phyloP scores from a whole-genome alignment of 1,139 yeast species.

The Kurtzmaniella quercitrusa region DNA sequence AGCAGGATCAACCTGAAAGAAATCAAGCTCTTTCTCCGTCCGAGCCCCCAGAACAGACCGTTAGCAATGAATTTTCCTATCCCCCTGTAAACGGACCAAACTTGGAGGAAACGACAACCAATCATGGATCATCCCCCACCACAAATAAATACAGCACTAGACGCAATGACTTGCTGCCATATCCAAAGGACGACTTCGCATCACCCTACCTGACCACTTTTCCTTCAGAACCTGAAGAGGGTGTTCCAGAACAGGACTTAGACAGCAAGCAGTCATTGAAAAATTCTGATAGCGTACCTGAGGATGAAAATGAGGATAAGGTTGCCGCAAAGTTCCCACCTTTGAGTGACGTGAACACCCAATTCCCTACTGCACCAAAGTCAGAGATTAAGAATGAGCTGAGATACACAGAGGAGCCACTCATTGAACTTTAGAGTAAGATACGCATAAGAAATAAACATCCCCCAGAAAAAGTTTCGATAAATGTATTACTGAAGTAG shows the following conservation, averaged over 20 bases:
- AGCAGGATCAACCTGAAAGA: neutral
- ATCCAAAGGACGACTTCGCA: slow-evolving; percentile 3
- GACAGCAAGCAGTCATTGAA: neutral
- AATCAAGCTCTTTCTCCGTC: neutral
- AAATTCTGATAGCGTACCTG: slow-evolving; percentile 12
- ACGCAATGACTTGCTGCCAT: slow-evolving; percentile 1
- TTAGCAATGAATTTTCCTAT: neutral
- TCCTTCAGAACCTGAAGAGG: slow-evolving; percentile 5
- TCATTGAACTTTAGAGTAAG: slow-evolving; percentile 7
- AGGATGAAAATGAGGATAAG: slow-evolving; percentile 13
- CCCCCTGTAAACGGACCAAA: neutral
- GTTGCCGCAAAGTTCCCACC: slow-evolving; percentile 17
- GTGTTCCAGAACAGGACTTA: neutral
- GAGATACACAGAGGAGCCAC: slow-evolving; percentile 7
- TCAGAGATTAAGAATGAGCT: neutral
- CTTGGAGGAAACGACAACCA: neutral
- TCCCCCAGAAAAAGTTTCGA: too few species aligned
- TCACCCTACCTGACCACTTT: neutral
- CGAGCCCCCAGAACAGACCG: neutral
- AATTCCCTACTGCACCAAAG: slow-evolving; percentile 4
- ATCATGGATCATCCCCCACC: too few species aligned
- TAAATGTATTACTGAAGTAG: too few species aligned
- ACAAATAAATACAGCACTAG: too few species aligned
- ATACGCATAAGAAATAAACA: neutral
- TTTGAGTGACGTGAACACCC: slow-evolving; percentile 15